Percentiles rank a stretch among this genome's conserved stretches.
Evolutionary conservation across 495 filamentous ascomycete species (phyloP).

Genomic region (Podospora anserina): DNA sequence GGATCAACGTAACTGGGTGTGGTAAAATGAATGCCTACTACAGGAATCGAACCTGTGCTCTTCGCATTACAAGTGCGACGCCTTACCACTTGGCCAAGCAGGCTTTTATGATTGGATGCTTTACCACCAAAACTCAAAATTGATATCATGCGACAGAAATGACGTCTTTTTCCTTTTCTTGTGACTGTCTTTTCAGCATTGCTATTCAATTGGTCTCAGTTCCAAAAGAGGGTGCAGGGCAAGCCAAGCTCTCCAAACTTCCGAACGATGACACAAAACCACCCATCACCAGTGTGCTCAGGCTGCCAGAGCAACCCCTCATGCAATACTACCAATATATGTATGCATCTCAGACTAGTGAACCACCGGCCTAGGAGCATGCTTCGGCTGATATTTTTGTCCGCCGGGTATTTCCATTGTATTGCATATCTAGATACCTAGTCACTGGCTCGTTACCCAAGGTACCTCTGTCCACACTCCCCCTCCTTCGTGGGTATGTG

Average conservation of each 20-base stretch:
- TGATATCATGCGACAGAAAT: too few species aligned
- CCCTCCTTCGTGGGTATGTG: too few species aligned
- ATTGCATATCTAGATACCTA: too few species aligned
- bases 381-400: background rate
- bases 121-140: too few species aligned
- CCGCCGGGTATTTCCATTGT: too few species aligned
- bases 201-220: too few species aligned
- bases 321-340: background rate
- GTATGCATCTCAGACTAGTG: background rate
- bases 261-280: background rate
- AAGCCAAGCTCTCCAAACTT: background rate
- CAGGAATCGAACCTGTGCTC: constrained; percentile 8
- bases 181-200: too few species aligned
- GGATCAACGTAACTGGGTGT: too few species aligned
- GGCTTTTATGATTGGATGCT: background rate
- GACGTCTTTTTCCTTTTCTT: too few species aligned
- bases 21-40: background rate
- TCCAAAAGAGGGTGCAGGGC: too few species aligned
- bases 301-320: background rate
- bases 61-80: constrained; percentile 8
- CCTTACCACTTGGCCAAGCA: constrained; percentile 8
- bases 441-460: too few species aligned
- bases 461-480: too few species aligned
- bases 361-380: background rate
- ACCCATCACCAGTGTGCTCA: background rate